These are phyloP conservation scores for Kregervanrija delftensis DNA, from an alignment of 805 yeast genomes.

Conservation along the genomic window DNA sequence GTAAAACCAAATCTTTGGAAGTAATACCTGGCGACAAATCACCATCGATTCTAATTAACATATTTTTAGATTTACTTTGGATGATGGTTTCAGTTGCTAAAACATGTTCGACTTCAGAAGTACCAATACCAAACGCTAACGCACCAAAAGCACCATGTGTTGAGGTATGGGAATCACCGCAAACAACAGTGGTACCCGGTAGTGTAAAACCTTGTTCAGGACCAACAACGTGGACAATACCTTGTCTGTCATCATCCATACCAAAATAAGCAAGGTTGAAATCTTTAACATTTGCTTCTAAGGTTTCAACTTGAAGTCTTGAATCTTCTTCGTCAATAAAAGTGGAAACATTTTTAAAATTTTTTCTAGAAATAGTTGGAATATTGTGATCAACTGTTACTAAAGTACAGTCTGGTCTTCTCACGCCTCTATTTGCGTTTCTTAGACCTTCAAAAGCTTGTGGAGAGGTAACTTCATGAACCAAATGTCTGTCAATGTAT, in stretches of 20 bases:
- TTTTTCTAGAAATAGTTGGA: conserved; percentile 84
- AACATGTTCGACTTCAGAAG: conserved; percentile 98
- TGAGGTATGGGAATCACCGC: conserved; percentile 98
- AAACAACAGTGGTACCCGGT: conserved; percentile 97
- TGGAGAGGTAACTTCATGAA: conserved; percentile 98
- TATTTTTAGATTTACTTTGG: conserved; percentile 92
- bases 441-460: conserved; percentile 96
- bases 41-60: conserved; percentile 85
- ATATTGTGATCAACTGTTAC: conserved; percentile 97
- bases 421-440: conserved; percentile 80
- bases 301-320: conserved; percentile 82
- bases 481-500: conserved; percentile 94
- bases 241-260: conserved; percentile 91
- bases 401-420: conserved; percentile 88
- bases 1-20: conserved; percentile 90
- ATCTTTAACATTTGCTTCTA: conserved; percentile 86
- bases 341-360: conserved; percentile 63
- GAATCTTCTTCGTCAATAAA: conserved; percentile 91
- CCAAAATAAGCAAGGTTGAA: conserved; percentile 91
- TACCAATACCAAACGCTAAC: conserved; percentile 97
- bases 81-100: conserved; percentile 94
- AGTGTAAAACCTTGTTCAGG: conserved; percentile 98
- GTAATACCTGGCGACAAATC: conserved; percentile 84
- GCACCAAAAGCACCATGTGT: conserved; percentile 99
- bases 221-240: conserved; percentile 97